Evolutionary conservation across 805 yeast species (phyloP), one percentile per base, ranked within the genome.

Genomic region (Sporopachydermia lactativora): DNA sequence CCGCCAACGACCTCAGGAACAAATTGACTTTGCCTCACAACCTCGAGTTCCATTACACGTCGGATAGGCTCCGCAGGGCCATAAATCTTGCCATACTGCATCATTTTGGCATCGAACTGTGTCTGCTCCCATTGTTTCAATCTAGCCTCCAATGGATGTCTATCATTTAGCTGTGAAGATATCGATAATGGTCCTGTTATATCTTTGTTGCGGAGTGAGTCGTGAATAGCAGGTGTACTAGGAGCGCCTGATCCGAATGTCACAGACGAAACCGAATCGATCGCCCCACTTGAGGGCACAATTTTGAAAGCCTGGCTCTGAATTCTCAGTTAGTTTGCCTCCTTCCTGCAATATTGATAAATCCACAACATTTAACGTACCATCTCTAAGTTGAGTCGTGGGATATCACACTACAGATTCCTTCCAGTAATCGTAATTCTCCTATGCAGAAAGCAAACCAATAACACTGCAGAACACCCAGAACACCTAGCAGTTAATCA

Each of bases 61-160:
- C 79, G 79, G 58, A 89, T 81, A 5, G 98, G 96, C 53, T 83
- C 97, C 6, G 92, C 96, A 38, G 89, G 75, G 13, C 98, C 98
- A 58, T 81, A 86, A 14, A 82, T 62, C 49, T 94, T 73, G 55
- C 94, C 73, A 59, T 82, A 78, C 44, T 75, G 75, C 55, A 86
- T 92, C 64, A 88, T 52, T 52, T 75, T 76, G 48, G 78, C 64
- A 19, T 75, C 75, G 24, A 71, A 70, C 53, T 85, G 86, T 8
- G 80, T 79, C 36, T 66, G 63, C 17, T 86, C 94, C 96, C 96
- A 92, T 52, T 75, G 70, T 42, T 64, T 59, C 34, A 92, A 59
- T 49, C 95, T 73, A 3, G 70, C 50, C 53, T 92, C 94, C 45
- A 92, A 65, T 8, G 97, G 97, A 59, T 92, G 98, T 58, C 81